Percentiles rank a stretch among this genome's conserved stretches.
These are phyloP conservation scores for Lophium mytilinum DNA, from an alignment of 495 filamentous ascomycete species.

Conservation along the genomic window DNA sequence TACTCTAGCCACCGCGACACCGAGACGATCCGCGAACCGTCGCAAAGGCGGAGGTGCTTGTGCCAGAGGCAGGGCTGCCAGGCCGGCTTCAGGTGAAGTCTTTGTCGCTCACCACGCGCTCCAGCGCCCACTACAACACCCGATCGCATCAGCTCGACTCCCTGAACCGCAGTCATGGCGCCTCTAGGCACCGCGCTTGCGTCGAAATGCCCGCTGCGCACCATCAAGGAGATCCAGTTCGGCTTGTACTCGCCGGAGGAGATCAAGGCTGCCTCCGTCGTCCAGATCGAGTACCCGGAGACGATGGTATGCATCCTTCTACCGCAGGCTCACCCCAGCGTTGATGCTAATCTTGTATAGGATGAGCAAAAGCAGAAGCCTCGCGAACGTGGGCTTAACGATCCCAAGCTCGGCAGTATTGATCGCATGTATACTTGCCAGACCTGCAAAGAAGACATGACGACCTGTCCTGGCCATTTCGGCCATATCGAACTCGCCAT, in stretches of 20 bases:
- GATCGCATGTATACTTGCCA: slow-evolving; percentile 89
- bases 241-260: slow-evolving; percentile 93
- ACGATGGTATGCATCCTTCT: slow-evolving; percentile 61
- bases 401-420: slow-evolving; percentile 88
- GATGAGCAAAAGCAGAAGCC: slow-evolving; percentile 85
- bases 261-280: slow-evolving; percentile 95
- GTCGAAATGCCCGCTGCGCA: slow-evolving; percentile 91
- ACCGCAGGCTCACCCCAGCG: neutral
- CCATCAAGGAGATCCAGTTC: slow-evolving; percentile 97
- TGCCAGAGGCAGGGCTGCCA: slow-evolving; percentile 13
- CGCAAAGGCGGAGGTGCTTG: slow-evolving; percentile 9
- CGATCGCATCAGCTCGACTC: neutral
- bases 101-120: neutral
- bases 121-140: neutral
- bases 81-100: slow-evolving; percentile 9
- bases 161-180: slow-evolving; percentile 60
- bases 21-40: neutral
- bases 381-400: slow-evolving; percentile 81
- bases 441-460: slow-evolving; percentile 89
- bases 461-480: slow-evolving; percentile 94
- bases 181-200: slow-evolving; percentile 49
- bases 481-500: slow-evolving; percentile 94
- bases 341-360: slow-evolving; percentile 29
- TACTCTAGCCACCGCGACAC: neutral
- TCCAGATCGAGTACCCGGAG: slow-evolving; percentile 87